Conservation (phyloP, 1,139 yeast genomes). For the Candida buenavistaensis region DNA sequence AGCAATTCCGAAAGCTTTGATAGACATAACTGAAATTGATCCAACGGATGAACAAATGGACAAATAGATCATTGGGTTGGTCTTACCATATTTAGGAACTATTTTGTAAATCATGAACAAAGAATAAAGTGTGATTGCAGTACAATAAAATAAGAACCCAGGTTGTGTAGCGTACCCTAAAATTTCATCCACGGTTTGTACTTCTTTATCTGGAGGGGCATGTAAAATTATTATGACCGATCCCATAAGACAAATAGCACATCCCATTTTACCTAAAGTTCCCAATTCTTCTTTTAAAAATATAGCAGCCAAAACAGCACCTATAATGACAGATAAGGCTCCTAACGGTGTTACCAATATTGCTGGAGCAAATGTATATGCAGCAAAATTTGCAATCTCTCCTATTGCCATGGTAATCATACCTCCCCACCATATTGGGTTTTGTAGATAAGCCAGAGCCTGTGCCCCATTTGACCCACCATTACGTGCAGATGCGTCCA, state of each 20-base stretch:
- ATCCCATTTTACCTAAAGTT: conserved; percentile 88
- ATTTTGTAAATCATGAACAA: conserved; percentile 79
- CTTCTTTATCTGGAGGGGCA: conserved; percentile 92
- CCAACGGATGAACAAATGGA: conserved; percentile 92
- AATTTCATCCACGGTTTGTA: conserved; percentile 86
- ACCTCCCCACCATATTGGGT: conserved; percentile 96
- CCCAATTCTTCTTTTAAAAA: conserved; percentile 87
- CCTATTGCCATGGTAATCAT: conserved; percentile 90
- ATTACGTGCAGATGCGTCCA: conserved; percentile 64
- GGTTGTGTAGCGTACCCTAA: conserved; percentile 79
- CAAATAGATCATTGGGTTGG: conserved; percentile 86
- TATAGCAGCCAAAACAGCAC: conserved; percentile 84
- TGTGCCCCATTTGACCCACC: conserved; percentile 61
- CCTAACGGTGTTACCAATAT: conserved; percentile 91
- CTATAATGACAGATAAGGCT: conserved; percentile 86
- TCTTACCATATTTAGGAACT: conserved; percentile 78
- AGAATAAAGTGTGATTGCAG: conserved; percentile 63
- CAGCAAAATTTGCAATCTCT: conserved; percentile 90
- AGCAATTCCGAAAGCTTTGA: conserved; percentile 93
- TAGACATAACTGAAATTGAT: conserved; percentile 87
- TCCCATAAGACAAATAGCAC: conserved; percentile 88
- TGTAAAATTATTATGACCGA: conserved; percentile 87
- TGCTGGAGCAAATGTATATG: conserved; percentile 94
- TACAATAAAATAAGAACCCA: conserved; percentile 69
- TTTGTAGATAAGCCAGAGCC: conserved; percentile 71